Evolutionary conservation across 148 eudicot genomes (phyloP).

Genomic region (Camellia lanceoleosa): DNA sequence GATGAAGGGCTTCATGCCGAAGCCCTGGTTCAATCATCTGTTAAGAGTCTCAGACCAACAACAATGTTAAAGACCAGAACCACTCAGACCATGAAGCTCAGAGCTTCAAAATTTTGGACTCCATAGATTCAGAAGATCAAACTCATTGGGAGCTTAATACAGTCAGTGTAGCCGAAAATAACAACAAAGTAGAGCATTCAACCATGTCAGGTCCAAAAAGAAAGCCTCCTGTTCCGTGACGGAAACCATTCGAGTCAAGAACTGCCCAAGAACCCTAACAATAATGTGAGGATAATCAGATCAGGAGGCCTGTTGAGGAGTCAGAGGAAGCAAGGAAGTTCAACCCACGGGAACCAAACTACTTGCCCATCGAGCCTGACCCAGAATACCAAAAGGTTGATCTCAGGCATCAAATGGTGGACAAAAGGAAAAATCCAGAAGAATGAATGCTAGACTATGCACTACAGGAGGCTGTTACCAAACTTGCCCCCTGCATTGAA

Average conservation of each 20-base stretch:
- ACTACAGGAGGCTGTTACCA: constrained; percentile 57
- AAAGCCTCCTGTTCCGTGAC: constrained; percentile 11
- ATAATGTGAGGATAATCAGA: constrained; percentile 25
- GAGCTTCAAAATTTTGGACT: neutral
- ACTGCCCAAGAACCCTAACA: constrained; percentile 22
- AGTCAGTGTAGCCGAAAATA: constrained; percentile 4
- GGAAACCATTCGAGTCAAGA: constrained; percentile 24
- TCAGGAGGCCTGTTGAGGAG: constrained; percentile 27
- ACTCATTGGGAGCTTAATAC: constrained; percentile 18
- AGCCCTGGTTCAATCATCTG: neutral
- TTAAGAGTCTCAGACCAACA: neutral
- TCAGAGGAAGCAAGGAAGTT: constrained; percentile 44
- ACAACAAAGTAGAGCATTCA: constrained; percentile 6
- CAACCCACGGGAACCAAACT: constrained; percentile 74
- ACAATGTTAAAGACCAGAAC: constrained; percentile 4
- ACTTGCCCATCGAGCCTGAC: constrained; percentile 57
- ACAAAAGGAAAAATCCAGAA: constrained; percentile 66
- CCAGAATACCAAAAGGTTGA: constrained; percentile 74
- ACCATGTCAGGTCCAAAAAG: constrained; percentile 15
- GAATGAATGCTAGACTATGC: constrained; percentile 93
- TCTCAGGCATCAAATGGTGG: constrained; percentile 72
- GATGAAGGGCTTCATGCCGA: constrained; percentile 1
- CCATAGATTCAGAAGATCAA: constrained; percentile 22
- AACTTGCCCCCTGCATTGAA: constrained; percentile 67
- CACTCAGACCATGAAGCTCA: constrained; percentile 5